A percentile compares a stretch with the other conserved stretches of the same genome.
Evolutionary conservation across 352 stramenopile species (phyloP).

Genomic region (Aphanomyces astaci): DNA sequence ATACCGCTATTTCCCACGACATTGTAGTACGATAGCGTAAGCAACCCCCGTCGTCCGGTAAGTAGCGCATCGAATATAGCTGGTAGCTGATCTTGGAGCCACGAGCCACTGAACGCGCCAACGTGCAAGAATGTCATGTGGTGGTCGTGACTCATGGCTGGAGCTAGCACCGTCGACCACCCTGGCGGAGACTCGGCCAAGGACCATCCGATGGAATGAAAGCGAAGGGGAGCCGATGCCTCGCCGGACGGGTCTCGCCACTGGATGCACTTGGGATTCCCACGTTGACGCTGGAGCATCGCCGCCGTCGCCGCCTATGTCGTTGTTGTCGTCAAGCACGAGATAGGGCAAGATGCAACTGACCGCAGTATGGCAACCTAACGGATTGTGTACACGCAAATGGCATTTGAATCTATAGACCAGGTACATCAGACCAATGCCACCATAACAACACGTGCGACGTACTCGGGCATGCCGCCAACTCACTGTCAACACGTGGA

Average conservation of each 20-base stretch:
- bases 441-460: background rate
- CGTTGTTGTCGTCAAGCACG: background rate
- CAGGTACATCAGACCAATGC: background rate
- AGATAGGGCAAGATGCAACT: background rate
- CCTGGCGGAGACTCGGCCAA: background rate
- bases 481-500: background rate
- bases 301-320: background rate
- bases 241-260: background rate
- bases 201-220: background rate
- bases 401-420: slow-evolving; percentile 6
- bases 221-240: background rate
- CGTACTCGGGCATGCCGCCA: background rate
- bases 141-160: background rate
- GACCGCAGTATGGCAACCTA: background rate
- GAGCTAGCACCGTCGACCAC: background rate
- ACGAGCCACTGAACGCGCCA: background rate
- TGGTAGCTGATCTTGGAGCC: background rate
- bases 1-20: background rate
- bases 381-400: background rate
- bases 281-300: background rate
- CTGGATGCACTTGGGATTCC: background rate
- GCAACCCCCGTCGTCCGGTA: too few relatives aligned
- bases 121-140: background rate
- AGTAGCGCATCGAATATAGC: background rate
- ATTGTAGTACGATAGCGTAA: background rate